A percentile compares a stretch with the other conserved stretches of the same genome.
Conservation (phyloP, 2,329 filamentous ascomycete species). For the Zalaria sp. region DNA sequence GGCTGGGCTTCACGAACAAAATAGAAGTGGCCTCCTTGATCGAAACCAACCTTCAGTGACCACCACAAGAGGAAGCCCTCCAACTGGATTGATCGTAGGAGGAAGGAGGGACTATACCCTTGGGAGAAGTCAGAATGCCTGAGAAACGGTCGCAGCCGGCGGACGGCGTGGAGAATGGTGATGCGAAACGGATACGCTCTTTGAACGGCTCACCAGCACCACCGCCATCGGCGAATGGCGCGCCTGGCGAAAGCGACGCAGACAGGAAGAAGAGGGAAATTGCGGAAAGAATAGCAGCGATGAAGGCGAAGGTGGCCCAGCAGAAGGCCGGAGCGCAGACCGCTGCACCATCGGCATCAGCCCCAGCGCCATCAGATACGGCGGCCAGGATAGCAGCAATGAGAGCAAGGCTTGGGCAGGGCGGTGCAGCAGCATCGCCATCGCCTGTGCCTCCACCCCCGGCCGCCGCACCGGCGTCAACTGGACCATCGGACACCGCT, state of each 20-base stretch:
- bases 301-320: conserved; percentile 19
- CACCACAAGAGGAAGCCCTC: too few relatives aligned
- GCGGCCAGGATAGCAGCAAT: conserved; percentile 7
- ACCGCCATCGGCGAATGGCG: conserved; percentile 6
- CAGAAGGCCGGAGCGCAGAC: conserved; percentile 6
- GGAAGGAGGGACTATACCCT: too few relatives aligned
- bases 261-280: conserved; percentile 19
- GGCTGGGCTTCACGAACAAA: too few relatives aligned
- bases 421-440: conserved; percentile 5
- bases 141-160: conserved; percentile 29
- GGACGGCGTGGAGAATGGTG: conserved; percentile 20
- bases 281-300: conserved; percentile 17
- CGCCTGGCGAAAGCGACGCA: conserved; percentile 10
- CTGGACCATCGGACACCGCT: conserved; percentile 1
- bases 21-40: too few relatives aligned
- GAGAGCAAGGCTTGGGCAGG: conserved; percentile 7
- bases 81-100: too few relatives aligned
- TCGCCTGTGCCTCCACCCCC: conserved; percentile 6
- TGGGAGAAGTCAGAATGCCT: conserved; percentile 13
- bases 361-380: conserved; percentile 1
- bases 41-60: too few relatives aligned
- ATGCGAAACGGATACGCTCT: conserved; percentile 26
- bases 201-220: conserved; percentile 21
- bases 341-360: conserved; percentile 1
- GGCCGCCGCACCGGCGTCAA: conserved; percentile 1